phyloP scores from a whole-genome alignment of 192 early-diverging fungal genomes.

The Dispira simplex region DNA sequence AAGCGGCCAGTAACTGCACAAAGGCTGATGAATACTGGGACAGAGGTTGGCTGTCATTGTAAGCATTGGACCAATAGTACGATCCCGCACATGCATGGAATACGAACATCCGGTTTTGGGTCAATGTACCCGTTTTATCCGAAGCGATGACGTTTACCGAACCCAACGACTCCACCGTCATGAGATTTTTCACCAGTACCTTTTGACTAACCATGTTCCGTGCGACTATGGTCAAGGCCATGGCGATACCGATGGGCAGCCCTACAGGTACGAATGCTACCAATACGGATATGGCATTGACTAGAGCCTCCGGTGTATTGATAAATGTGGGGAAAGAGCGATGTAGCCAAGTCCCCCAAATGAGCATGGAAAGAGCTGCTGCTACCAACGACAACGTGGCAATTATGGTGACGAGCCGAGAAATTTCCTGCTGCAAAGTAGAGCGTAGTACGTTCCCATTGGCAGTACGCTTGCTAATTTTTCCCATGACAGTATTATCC shows the following conservation, averaged over 20 bases:
- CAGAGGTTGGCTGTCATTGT: background rate
- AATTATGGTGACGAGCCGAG: slow-evolving; percentile 66
- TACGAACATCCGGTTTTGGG: slow-evolving; percentile 59
- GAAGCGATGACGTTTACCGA: slow-evolving; percentile 55
- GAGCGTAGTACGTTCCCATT: slow-evolving; percentile 18
- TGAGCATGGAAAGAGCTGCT: slow-evolving; percentile 27
- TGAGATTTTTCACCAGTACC: slow-evolving; percentile 67
- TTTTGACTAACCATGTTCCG: slow-evolving; percentile 50
- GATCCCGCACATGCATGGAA: slow-evolving; percentile 13
- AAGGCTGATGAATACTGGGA: background rate
- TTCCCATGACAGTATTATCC: slow-evolving; percentile 63
- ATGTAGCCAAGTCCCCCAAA: slow-evolving; percentile 41
- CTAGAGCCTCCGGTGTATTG: slow-evolving; percentile 25
- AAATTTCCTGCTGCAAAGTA: slow-evolving; percentile 48
- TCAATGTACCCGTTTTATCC: slow-evolving; percentile 92
- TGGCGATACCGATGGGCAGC: slow-evolving; percentile 62
- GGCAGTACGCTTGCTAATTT: slow-evolving; percentile 43
- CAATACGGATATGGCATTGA: slow-evolving; percentile 42
- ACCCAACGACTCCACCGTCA: slow-evolving; percentile 78
- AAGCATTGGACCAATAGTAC: background rate
- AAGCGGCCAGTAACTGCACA: slow-evolving; percentile 18
- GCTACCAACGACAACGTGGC: slow-evolving; percentile 32
- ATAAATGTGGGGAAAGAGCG: slow-evolving; percentile 35
- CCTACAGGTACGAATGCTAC: slow-evolving; percentile 70
- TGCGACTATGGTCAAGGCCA: slow-evolving; percentile 61